Conservation (phyloP, 1,284 basidiomycete species). For the Leccinum fuscescens region DNA sequence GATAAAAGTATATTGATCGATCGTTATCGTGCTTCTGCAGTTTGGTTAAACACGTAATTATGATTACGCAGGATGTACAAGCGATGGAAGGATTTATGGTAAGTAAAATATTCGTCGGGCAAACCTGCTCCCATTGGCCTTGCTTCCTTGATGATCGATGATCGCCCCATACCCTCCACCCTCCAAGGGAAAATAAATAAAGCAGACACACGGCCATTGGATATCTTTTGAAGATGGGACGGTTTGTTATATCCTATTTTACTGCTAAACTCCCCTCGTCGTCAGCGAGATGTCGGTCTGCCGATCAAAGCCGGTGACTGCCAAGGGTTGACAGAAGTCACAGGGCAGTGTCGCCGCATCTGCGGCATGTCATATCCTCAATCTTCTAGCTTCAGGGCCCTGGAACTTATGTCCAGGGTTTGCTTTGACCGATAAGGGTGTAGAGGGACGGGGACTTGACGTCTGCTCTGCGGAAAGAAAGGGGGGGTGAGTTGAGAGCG, state of each 20-base stretch:
- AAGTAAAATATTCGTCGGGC: conserved; percentile 1
- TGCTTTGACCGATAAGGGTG: conserved; percentile 42
- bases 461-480: conserved; percentile 18
- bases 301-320: conserved; percentile 40
- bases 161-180: background rate
- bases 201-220: conserved; percentile 28
- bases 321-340: conserved; percentile 39
- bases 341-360: conserved; percentile 38
- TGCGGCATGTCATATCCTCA: conserved; percentile 37
- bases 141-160: background rate
- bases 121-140: conserved; percentile 1
- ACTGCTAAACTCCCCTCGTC: conserved; percentile 41
- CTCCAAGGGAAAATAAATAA: background rate
- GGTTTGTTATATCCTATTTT: background rate
- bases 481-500: background rate
- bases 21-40: conserved; percentile 2
- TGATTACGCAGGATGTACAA: background rate
- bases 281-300: conserved; percentile 45
- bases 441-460: conserved; percentile 46
- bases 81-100: background rate
- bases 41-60: background rate
- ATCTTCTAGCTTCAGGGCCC: conserved; percentile 17
- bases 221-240: conserved; percentile 42
- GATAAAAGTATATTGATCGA: conserved; percentile 13
- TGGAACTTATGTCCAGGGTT: conserved; percentile 42